Conservation (phyloP, 2,329 filamentous ascomycete genomes). For the Pezicula rhizophila region DNA sequence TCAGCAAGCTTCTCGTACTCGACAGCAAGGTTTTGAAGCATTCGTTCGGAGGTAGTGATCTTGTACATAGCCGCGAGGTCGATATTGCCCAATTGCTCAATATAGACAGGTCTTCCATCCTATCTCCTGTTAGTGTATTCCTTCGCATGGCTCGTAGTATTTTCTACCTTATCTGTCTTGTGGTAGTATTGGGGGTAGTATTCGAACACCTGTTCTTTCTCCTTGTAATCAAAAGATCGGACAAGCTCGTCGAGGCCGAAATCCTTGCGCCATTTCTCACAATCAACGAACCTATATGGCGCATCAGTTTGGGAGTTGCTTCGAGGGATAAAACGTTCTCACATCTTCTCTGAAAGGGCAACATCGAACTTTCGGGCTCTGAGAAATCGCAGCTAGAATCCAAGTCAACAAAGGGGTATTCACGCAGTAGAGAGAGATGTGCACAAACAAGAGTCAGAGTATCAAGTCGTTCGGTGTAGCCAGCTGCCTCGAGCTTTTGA, state of each 20-base stretch:
- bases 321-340: slow-evolving; percentile 29
- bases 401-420: not conserved
- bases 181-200: slow-evolving; percentile 99
- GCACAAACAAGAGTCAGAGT: slow-evolving; percentile 76
- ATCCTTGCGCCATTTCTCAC: slow-evolving; percentile 85
- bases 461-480: slow-evolving; percentile 79
- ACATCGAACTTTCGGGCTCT: slow-evolving; percentile 95
- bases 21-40: slow-evolving; percentile 92
- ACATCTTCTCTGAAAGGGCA: slow-evolving; percentile 80
- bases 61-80: slow-evolving; percentile 86
- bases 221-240: slow-evolving; percentile 76
- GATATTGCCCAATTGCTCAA: slow-evolving; percentile 91
- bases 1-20: slow-evolving; percentile 97
- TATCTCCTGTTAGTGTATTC: slow-evolving; percentile 31
- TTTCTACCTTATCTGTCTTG: slow-evolving; percentile 75
- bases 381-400: slow-evolving; percentile 70
- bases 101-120: slow-evolving; percentile 96
- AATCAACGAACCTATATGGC: slow-evolving; percentile 71
- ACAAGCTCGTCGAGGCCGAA: slow-evolving; percentile 79
- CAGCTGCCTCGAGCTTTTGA: slow-evolving; percentile 74
- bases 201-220: slow-evolving; percentile 77
- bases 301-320: slow-evolving; percentile 11
- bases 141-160: not conserved
- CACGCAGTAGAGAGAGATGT: not conserved
- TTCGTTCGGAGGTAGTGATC: slow-evolving; percentile 86